Conservation (phyloP, 208 protist species). For the Tritrichomonas foetus region DNA sequence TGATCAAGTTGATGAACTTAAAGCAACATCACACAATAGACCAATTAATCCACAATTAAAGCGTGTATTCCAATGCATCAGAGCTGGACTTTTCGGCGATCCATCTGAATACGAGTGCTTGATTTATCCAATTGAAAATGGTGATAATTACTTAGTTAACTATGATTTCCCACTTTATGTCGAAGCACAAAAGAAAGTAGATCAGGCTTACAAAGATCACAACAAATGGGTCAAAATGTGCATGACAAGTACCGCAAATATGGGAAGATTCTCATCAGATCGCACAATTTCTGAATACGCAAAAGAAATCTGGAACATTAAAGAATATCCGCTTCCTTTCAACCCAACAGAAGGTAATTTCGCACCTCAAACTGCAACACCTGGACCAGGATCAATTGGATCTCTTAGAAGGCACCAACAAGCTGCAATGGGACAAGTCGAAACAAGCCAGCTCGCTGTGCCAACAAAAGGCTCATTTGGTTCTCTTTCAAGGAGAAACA, state of each 20-base stretch:
- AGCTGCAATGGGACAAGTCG: neutral
- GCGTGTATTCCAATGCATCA: neutral
- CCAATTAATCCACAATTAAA: neutral
- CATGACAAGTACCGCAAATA: slow-evolving; percentile 5
- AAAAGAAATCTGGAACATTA: neutral
- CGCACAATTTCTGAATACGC: slow-evolving; percentile 31
- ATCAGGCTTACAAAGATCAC: neutral
- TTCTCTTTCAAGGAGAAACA: neutral
- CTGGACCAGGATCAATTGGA: neutral
- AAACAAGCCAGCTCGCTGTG: neutral
- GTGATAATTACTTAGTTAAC: neutral
- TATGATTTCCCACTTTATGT: neutral
- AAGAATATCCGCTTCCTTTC: neutral
- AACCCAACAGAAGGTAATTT: neutral
- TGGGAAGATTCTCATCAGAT: neutral
- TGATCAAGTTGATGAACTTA: slow-evolving; percentile 54
- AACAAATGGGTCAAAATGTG: neutral
- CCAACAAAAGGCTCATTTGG: neutral
- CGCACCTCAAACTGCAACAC: neutral
- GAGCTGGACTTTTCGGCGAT: neutral
- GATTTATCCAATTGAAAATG: neutral
- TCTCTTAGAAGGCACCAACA: neutral
- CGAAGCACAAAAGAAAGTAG: neutral
- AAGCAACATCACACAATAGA: no score
- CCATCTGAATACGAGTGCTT: neutral